These are phyloP conservation scores for Alternaria ventricosa DNA, from an alignment of 2,329 filamentous ascomycete species.

Conservation along the genomic window DNA sequence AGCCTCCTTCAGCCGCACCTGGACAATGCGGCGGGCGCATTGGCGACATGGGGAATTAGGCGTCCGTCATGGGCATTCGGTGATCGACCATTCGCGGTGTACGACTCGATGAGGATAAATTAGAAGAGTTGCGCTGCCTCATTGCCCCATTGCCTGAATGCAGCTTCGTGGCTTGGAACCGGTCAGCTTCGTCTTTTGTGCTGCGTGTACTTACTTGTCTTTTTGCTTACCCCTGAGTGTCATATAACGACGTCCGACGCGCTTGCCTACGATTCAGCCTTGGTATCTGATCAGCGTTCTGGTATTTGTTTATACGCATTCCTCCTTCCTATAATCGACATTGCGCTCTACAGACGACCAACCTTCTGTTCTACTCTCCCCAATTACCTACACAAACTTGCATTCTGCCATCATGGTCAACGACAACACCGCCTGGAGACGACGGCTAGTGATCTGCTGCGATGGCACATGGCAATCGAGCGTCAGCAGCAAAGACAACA, in stretches of 20 bases:
- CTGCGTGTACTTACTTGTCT: constrained; percentile 3
- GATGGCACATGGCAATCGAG: constrained; percentile 48
- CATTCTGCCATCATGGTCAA: constrained; percentile 15
- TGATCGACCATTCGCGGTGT: constrained; percentile 10
- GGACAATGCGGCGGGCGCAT: constrained; percentile 7
- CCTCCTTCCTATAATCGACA: neutral
- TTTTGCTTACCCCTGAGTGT: constrained; percentile 6
- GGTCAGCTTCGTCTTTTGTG: neutral
- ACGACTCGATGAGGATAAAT: neutral
- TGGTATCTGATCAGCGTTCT: constrained; percentile 5
- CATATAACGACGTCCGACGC: constrained; percentile 4
- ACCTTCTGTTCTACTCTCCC: neutral
- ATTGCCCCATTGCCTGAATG: neutral
- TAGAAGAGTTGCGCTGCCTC: constrained; percentile 1
- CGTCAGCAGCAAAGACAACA: constrained; percentile 37
- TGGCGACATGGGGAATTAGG: constrained; percentile 2
- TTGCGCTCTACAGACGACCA: neutral
- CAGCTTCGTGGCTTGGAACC: neutral
- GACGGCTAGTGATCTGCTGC: constrained; percentile 46
- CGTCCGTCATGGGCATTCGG: constrained; percentile 7
- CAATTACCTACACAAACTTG: neutral
- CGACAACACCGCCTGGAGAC: constrained; percentile 32
- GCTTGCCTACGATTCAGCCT: neutral
- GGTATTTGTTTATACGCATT: neutral
- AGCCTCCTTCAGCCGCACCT: constrained; percentile 18